Evolutionary conservation across 176 grass and related monocot genomes (phyloP).

Genomic region (Paspalum vaginatum): DNA sequence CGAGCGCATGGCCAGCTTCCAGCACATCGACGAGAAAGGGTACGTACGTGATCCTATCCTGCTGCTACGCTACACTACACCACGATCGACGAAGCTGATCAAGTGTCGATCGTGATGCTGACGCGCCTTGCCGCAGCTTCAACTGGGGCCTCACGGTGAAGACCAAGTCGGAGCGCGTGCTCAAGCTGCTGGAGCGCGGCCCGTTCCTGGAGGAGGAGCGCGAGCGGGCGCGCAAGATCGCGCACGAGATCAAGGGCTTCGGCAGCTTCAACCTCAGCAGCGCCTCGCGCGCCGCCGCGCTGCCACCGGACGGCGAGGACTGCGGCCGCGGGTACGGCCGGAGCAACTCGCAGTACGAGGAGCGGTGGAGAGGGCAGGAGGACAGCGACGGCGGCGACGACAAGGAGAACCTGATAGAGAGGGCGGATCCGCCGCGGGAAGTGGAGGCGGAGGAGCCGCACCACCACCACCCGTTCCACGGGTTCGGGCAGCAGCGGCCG

Average conservation of each 20-base stretch:
- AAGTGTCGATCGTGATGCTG: not conserved
- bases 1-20: slow-evolving; percentile 56
- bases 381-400: slow-evolving; percentile 12
- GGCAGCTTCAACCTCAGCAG: slow-evolving; percentile 77
- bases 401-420: slow-evolving; percentile 55
- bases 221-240: slow-evolving; percentile 66
- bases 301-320: not conserved
- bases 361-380: slow-evolving; percentile 14
- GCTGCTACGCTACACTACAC: too few species aligned
- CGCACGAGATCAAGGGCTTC: slow-evolving; percentile 76
- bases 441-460: slow-evolving; percentile 38
- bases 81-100: too few species aligned
- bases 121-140: slow-evolving; percentile 52
- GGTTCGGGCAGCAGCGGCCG: slow-evolving; percentile 51
- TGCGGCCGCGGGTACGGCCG: slow-evolving; percentile 41
- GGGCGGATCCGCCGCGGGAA: not conserved
- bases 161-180: slow-evolving; percentile 74
- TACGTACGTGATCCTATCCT: not conserved
- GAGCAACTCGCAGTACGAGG: slow-evolving; percentile 64
- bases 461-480: slow-evolving; percentile 55
- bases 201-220: slow-evolving; percentile 80
- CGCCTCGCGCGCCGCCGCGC: not conserved
- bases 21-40: slow-evolving; percentile 87
- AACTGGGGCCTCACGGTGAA: slow-evolving; percentile 81
- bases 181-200: slow-evolving; percentile 77